Evolutionary conservation across 2,329 filamentous ascomycete species (phyloP).

Genomic region (Dendryphion nanum): DNA sequence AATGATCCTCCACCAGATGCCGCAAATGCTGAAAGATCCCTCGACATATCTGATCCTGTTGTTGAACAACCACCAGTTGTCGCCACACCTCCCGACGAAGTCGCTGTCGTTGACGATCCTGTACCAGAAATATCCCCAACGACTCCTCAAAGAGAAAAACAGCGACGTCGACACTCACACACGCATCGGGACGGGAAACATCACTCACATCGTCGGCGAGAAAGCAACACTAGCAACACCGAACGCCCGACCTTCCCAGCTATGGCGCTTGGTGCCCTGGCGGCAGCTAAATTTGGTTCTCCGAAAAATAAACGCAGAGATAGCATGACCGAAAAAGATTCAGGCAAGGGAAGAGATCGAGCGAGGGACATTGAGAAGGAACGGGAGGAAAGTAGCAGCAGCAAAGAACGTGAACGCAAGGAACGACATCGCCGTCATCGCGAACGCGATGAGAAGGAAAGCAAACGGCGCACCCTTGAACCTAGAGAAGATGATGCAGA

Average conservation of each 20-base stretch:
- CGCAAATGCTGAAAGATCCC: no score
- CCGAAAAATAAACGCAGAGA: slow-evolving; percentile 28
- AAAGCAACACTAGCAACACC: slow-evolving; percentile 29
- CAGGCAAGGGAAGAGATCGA: slow-evolving; percentile 17
- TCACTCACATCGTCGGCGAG: slow-evolving; percentile 26
- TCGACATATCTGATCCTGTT: neutral
- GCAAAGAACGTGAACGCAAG: slow-evolving; percentile 22
- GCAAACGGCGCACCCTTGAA: slow-evolving; percentile 24
- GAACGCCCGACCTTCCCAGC: slow-evolving; percentile 21
- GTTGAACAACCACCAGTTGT: slow-evolving; percentile 1
- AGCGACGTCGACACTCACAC: slow-evolving; percentile 29
- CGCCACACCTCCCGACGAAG: slow-evolving; percentile 22
- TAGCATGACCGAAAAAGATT: slow-evolving; percentile 32
- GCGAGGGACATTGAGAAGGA: slow-evolving; percentile 19
- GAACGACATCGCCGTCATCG: slow-evolving; percentile 23
- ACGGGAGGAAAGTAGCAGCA: slow-evolving; percentile 19
- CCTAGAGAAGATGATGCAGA: slow-evolving; percentile 23
- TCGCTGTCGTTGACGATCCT: slow-evolving; percentile 18
- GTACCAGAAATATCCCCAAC: neutral
- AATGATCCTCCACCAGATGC: no score
- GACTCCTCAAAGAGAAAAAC: slow-evolving; percentile 16
- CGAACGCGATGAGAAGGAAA: slow-evolving; percentile 27
- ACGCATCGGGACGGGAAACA: slow-evolving; percentile 25
- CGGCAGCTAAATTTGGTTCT: slow-evolving; percentile 18
- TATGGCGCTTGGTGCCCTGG: slow-evolving; percentile 17